Evolutionary conservation across 805 yeast genomes (phyloP), one percentile per base, ranked within the genome.

Genomic region (Saccharomycopsis babjevae): DNA sequence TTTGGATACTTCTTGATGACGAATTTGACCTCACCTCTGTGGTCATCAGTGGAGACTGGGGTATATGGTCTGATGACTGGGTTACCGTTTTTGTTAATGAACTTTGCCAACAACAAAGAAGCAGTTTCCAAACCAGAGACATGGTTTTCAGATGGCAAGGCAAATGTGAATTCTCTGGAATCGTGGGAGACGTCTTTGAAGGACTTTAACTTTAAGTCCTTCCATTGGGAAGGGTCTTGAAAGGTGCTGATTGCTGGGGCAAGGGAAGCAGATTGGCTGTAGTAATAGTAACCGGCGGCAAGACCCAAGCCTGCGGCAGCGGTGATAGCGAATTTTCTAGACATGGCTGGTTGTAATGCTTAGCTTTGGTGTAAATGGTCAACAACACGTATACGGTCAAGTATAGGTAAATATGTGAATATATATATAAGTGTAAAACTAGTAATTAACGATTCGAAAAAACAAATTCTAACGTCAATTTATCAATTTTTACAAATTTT

Each of bases 21-120:
- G 66, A 94, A 81, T 63, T 89, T 89, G 67, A 96, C 77, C 59
- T 80, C 72, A 57, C 99, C 99, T 73, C 80, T 80, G 63, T 80
- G 77, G 61, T 83, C 84, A 57, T 79, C 75, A 69, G 86, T 90
- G 50, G 89, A 81, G 57, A 86, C 80, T 62, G 99, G 99, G 50
- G 99, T 94, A 76, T 85, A 86, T 50, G 91, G 91, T 77, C 97
- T 86, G 65, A 94, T 78, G 57, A 93, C 97, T 70, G 84, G 84
- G 75, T 77, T 83, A 67, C 97, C 98, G 77, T 89, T 89, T 64
- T 84, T 82, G 63, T 93, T 85, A 60, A 84, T 86, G 70, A 77
- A 89, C 77, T 91, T 92, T 74, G 96, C 82, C 72, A 94, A 72
- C 54, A 94, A 72, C 66, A 86, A 83, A 36, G 94, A 88, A 52